Evolutionary conservation across 345 rosid species (phyloP), one percentile per base, ranked within the genome.

Genomic region (Lepidium africanum): DNA sequence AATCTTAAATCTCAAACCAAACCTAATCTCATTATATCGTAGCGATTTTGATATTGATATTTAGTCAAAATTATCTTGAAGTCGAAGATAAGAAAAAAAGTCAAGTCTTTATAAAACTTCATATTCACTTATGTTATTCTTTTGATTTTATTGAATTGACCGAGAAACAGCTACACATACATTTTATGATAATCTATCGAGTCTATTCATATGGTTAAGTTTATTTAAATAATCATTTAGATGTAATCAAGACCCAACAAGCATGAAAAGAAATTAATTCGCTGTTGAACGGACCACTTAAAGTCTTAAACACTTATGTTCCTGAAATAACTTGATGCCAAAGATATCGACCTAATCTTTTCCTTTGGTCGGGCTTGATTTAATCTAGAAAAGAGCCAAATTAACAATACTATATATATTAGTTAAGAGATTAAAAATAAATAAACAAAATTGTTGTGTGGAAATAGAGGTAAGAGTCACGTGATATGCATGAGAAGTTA

Each of bases 401-500:
- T 35, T 40, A 54, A 12, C 33, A 67, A 10, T 16, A 17, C 51
- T 32, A 7, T 1, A 27, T 46, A 33, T 38, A 38, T 65, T 27
- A 27, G 21, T 48, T 12, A 12, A 12, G 35, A 36, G 10, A 50
- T 11, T 2, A 32, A 42, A 56, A 53, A 15, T n/a, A 21, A 21
- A 10, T 27, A 16, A 42, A 15, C 27, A 42, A 43, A 25, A 12
- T 59, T 59, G 50, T n/a, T 39, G 45, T 36, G 56, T 45, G 55
- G 17, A 45, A 47, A 38, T 15, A 46, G 45, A 56, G 64, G 47
- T 47, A 33, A 25, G 54, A 27, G 39, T 39, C 69, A 71, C 75
- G 49, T 64, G 71, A 56, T 51, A 64, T 72, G 43, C 71, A 64
- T 41, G 65, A 65, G 70, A 40, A 17, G 60, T 53, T 58, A 15